Conservation (phyloP, 768 basidiomycete species). For the Hygrophoropsis aurantiaca region DNA sequence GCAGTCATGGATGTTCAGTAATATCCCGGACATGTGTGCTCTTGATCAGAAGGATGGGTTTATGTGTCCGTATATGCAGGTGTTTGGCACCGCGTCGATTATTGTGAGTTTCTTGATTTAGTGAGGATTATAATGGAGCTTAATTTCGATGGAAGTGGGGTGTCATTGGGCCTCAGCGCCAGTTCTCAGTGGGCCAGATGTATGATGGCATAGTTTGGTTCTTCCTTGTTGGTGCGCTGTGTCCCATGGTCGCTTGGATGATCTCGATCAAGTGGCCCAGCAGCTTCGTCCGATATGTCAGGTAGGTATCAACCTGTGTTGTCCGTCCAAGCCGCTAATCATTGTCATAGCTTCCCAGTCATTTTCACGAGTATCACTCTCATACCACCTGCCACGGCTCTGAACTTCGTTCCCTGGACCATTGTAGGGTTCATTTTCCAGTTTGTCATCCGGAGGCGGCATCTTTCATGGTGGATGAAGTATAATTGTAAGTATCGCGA, state of each 20-base stretch:
- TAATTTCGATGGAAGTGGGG: conserved; percentile 20
- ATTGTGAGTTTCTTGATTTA: conserved; percentile 20
- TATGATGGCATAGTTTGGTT: conserved; percentile 28
- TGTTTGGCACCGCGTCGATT: conserved; percentile 37
- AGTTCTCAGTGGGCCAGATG: conserved; percentile 33
- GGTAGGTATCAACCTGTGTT: conserved; percentile 34
- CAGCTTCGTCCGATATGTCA: conserved; percentile 54
- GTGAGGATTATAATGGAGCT: conserved; percentile 16
- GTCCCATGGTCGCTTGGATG: conserved; percentile 34
- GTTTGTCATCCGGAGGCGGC: conserved; percentile 24
- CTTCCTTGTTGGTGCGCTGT: conserved; percentile 35
- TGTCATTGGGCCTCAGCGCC: conserved; percentile 31
- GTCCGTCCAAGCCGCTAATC: not conserved
- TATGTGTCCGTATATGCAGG: conserved; percentile 35
- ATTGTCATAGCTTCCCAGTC: conserved; percentile 31
- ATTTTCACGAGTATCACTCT: conserved; percentile 36
- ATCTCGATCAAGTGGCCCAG: conserved; percentile 32
- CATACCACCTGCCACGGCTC: conserved; percentile 46
- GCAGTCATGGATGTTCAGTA: conserved; percentile 29
- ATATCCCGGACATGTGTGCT: conserved; percentile 33
- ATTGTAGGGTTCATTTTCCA: conserved; percentile 49
- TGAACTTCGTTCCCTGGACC: conserved; percentile 47
- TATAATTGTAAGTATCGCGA: conserved; percentile 31
- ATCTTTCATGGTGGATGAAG: conserved; percentile 36
- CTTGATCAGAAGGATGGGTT: conserved; percentile 30